Evolutionary conservation across 352 stramenopile species (phyloP), one percentile per base, ranked within the genome.

Genomic region (Pythium volutum): DNA sequence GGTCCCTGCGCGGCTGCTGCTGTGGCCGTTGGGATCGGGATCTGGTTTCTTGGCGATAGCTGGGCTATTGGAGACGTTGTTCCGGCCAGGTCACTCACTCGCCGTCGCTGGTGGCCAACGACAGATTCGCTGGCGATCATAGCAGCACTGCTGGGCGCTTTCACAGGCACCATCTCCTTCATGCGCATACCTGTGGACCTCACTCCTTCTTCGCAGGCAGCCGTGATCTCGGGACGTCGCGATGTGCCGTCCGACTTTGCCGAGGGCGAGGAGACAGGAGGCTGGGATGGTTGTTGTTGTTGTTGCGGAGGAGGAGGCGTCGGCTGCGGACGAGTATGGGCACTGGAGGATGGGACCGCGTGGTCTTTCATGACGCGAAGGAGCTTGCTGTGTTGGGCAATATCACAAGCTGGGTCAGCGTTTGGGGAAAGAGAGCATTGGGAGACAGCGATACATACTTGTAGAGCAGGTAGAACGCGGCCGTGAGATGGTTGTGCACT

Each of bases 381-480:
- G 0, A 86, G 55, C 47, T 88, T 88, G 29, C 64, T 70, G 26
- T 29, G 45, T 4, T 9, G 26, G 6, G 43, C 4, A 15, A 43
- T 1, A 62, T 31, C n/a, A n/a, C n/a, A n/a, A n/a, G n/a, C n/a
- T n/a, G n/a, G n/a, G n/a, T 41, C n/a, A 43, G 38, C 2, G 6
- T 6, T 6, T n/a, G n/a, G n/a, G n/a, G n/a, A n/a, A 36, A 2
- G 31, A 36, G 10, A 34, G 16, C 36, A 42, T 10, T 43, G 16
- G 9, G 9, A 43, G 14, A 4, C 14, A 43, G 18, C 36, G 15
- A n/a, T 12, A 65, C 60, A 23, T 57, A 73, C 66, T 71, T 79
- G 63, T 85, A 75, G 4, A 96, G 64, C 29, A 96, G 71, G 33
- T 77, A 93, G 53, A 94, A 96, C 2, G 83, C 77, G 3, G 88